These are phyloP conservation scores for Kodamaea leandrae DNA, from an alignment of 805 yeast species.

Conservation along the genomic window DNA sequence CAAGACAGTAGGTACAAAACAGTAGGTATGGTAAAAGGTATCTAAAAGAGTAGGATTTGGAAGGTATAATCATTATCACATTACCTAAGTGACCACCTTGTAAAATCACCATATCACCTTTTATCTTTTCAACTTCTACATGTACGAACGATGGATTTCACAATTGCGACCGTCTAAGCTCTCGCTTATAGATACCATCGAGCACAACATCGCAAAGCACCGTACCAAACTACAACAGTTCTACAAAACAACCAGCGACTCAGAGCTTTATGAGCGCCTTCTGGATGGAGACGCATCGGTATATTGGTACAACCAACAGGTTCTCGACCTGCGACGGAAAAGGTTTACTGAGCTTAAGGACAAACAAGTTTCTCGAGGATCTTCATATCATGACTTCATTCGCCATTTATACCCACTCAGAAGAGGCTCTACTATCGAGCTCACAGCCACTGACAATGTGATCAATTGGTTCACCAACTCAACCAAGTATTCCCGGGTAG, in stretches of 20 bases:
- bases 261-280: slow-evolving; percentile 1
- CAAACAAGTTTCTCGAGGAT: too few relatives aligned
- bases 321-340: slow-evolving; percentile 1
- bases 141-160: too few relatives aligned
- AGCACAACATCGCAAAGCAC: neutral
- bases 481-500: slow-evolving; percentile 18
- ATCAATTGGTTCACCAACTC: slow-evolving; percentile 9
- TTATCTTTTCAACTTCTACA: too few relatives aligned
- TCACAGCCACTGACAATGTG: slow-evolving; percentile 1
- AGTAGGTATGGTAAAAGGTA: too few relatives aligned
- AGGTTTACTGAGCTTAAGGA: neutral
- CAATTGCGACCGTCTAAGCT: neutral
- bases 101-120: too few relatives aligned
- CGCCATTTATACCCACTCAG: slow-evolving; percentile 20
- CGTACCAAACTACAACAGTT: neutral
- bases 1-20: too few relatives aligned
- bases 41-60: too few relatives aligned
- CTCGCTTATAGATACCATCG: slow-evolving; percentile 3
- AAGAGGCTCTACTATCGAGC: neutral
- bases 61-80: too few relatives aligned
- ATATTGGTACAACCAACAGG: slow-evolving; percentile 6
- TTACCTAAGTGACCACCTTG: too few relatives aligned
- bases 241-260: neutral
- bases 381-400: slow-evolving; percentile 13
- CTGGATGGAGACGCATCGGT: slow-evolving; percentile 3